Evolutionary conservation across 148 eudicot species (phyloP).

Genomic region (Pharnaceum exiguum): DNA sequence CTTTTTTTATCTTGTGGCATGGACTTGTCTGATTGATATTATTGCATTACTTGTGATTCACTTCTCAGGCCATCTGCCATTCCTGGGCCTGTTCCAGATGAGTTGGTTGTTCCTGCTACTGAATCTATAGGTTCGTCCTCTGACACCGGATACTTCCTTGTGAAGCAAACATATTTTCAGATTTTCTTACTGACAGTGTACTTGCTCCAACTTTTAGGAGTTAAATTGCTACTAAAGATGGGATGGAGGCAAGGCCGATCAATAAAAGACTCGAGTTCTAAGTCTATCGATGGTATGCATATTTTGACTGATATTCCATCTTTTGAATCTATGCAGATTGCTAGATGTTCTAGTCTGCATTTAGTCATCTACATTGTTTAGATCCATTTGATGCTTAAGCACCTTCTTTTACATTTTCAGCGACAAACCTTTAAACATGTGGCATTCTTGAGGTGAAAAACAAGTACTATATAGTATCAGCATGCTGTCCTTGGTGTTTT

Average conservation of each 20-base stretch:
- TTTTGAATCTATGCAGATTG: background rate
- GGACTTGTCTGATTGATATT: background rate
- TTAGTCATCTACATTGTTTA: no score
- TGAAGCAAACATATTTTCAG: background rate
- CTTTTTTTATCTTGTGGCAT: background rate
- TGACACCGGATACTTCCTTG: slow-evolving; percentile 5
- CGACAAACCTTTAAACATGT: no score
- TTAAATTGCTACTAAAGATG: slow-evolving; percentile 80
- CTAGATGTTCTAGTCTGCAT: background rate
- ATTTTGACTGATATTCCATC: background rate
- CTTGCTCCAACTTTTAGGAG: slow-evolving; percentile 43
- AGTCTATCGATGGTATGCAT: slow-evolving; percentile 62
- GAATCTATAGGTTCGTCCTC: slow-evolving; percentile 70
- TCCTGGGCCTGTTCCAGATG: slow-evolving; percentile 93
- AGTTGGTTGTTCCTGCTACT: slow-evolving; percentile 61
- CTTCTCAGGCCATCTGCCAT: slow-evolving; percentile 72
- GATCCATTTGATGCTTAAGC: no score
- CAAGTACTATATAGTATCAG: no score
- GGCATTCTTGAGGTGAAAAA: no score
- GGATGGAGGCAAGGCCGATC: slow-evolving; percentile 96
- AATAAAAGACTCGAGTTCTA: slow-evolving; percentile 53
- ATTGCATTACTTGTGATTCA: background rate
- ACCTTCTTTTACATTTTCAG: no score
- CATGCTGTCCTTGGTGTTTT: no score
- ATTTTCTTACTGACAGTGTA: slow-evolving; percentile 14